These are phyloP conservation scores for Aspergillus aculeatus DNA, from an alignment of 2,329 filamentous ascomycete genomes.

Conservation along the genomic window DNA sequence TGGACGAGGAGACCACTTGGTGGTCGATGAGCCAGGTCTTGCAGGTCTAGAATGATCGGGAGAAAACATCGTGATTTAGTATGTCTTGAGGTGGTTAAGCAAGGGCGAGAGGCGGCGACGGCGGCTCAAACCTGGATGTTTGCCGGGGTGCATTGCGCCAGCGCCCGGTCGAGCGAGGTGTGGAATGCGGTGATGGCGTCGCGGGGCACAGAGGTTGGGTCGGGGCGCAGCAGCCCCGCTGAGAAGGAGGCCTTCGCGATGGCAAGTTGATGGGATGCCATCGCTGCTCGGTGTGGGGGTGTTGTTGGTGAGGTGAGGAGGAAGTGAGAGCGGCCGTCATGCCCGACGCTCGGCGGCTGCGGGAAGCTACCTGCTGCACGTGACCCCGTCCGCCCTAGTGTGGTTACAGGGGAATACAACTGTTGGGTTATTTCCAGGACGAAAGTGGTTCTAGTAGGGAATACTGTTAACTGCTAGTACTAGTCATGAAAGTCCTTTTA, in stretches of 20 bases:
- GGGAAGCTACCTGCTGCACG: background rate
- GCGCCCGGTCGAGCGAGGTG: conserved; percentile 60
- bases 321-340: background rate
- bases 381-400: conserved; percentile 4
- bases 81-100: conserved; percentile 20
- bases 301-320: background rate
- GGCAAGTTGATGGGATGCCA: conserved; percentile 69
- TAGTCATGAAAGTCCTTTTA: too few relatives aligned
- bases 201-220: conserved; percentile 67
- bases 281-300: conserved; percentile 30
- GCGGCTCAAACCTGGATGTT: conserved; percentile 82
- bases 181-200: conserved; percentile 71
- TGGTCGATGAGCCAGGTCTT: conserved; percentile 80
- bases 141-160: conserved; percentile 70
- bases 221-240: conserved; percentile 69
- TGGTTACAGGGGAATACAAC: too few relatives aligned
- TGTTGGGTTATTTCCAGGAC: too few relatives aligned
- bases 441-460: too few relatives aligned
- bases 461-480: too few relatives aligned
- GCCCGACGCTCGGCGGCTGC: background rate
- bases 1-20: conserved; percentile 62
- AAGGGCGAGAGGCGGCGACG: conserved; percentile 23
- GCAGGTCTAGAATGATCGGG: conserved; percentile 63
- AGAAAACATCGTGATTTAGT: conserved; percentile 33
- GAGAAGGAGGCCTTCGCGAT: conserved; percentile 78